Percentiles rank a stretch among this genome's conserved stretches.
These are phyloP conservation scores for Castanea mollissima DNA, from an alignment of 306 rosid genomes.

Conservation along the genomic window DNA sequence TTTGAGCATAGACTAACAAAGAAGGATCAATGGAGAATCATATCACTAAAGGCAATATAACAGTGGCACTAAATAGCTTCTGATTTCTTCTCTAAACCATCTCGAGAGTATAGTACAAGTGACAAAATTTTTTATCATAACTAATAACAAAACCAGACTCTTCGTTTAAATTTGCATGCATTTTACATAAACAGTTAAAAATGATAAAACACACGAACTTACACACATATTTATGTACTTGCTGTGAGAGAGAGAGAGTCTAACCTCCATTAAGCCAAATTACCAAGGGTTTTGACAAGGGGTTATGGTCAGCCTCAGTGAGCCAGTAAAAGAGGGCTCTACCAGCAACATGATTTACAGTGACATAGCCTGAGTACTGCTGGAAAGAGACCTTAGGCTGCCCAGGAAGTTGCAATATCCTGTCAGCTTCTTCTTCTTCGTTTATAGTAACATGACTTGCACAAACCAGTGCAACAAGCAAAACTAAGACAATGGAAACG, in stretches of 20 bases:
- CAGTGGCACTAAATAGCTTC: slow-evolving; percentile 10
- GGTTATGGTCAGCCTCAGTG: slow-evolving; percentile 65
- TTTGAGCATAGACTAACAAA: slow-evolving; percentile 9
- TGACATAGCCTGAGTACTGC: slow-evolving; percentile 91
- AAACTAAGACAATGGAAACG: slow-evolving; percentile 22
- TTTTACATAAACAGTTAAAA: neutral
- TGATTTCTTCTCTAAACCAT: neutral
- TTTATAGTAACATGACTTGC: slow-evolving; percentile 1
- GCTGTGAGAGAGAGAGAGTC: neutral
- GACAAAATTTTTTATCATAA: neutral
- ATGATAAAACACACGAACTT: neutral
- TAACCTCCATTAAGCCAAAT: slow-evolving; percentile 99
- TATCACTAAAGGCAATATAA: slow-evolving; percentile 21
- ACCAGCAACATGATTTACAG: slow-evolving; percentile 69
- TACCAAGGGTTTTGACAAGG: slow-evolving; percentile 70
- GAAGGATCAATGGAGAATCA: neutral
- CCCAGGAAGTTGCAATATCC: slow-evolving; percentile 79
- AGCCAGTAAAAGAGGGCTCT: slow-evolving; percentile 99
- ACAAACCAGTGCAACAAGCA: slow-evolving; percentile 23
- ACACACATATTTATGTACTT: neutral
- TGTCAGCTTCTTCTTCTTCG: slow-evolving; percentile 51
- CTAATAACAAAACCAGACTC: neutral
- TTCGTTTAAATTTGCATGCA: neutral
- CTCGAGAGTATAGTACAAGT: neutral
- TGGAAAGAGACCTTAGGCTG: slow-evolving; percentile 77